Evolutionary conservation across 2,329 filamentous ascomycete species (phyloP).

Genomic region (Cladosporium velox): DNA sequence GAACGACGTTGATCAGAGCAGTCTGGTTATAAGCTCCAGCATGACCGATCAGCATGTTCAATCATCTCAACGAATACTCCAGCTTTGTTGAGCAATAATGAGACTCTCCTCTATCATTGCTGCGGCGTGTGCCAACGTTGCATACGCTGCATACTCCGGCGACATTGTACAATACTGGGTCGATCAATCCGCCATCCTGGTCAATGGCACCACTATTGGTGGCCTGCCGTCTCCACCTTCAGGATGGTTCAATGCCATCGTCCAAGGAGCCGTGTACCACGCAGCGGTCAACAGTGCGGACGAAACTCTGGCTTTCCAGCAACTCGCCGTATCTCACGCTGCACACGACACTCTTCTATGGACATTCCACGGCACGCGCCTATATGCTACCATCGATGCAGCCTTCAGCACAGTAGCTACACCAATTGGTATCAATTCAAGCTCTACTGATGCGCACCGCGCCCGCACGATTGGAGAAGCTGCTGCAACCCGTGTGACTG

Average conservation of each 20-base stretch:
- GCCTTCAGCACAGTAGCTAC: constrained; percentile 26
- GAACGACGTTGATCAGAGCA: neutral
- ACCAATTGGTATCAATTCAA: constrained; percentile 22
- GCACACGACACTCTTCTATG: constrained; percentile 35
- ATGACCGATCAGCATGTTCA: neutral
- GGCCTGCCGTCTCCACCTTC: constrained; percentile 34
- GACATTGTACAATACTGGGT: constrained; percentile 28
- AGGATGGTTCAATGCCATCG: constrained; percentile 34
- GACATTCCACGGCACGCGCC: constrained; percentile 35
- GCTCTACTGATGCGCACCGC: neutral
- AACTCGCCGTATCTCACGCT: constrained; percentile 35
- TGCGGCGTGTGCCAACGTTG: constrained; percentile 3
- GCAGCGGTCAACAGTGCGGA: constrained; percentile 12
- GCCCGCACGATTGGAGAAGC: neutral
- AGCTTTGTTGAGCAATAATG: neutral
- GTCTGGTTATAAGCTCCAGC: neutral
- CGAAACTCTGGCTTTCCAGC: constrained; percentile 33
- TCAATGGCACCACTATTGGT: constrained; percentile 33
- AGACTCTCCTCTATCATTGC: neutral
- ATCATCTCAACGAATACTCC: neutral
- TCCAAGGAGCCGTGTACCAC: constrained; percentile 33
- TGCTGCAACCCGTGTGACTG: constrained; percentile 25
- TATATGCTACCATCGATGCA: constrained; percentile 32
- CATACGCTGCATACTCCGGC: constrained; percentile 20
- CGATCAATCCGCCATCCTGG: constrained; percentile 29